phyloP scores from a whole-genome alignment of 805 yeast species.

The Saturnispora bothae region DNA sequence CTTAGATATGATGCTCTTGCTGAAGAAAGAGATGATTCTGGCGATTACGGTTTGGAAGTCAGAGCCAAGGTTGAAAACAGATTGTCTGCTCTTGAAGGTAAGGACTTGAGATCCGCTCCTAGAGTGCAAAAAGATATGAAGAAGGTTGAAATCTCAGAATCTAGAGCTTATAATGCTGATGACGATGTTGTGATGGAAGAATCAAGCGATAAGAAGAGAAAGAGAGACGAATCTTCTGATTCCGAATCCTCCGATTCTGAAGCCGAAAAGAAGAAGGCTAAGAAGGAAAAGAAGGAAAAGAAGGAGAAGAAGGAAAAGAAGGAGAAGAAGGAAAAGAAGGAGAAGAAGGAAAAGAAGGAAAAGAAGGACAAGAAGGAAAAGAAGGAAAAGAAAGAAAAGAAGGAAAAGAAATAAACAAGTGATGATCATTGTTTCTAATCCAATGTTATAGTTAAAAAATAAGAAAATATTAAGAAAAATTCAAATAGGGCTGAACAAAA shows the following conservation, averaged over 20 bases:
- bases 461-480: background rate
- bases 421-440: background rate
- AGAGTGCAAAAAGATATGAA: conserved; percentile 72
- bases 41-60: conserved; percentile 84
- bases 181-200: conserved; percentile 46
- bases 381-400: conserved; percentile 24
- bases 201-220: conserved; percentile 15
- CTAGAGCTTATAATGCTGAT: conserved; percentile 86
- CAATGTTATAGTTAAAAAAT: background rate
- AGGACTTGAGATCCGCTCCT: conserved; percentile 86
- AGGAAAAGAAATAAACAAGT: conserved; percentile 21
- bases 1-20: conserved; percentile 93
- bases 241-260: conserved; percentile 17
- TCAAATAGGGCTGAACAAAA: background rate
- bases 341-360: conserved; percentile 24
- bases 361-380: conserved; percentile 20
- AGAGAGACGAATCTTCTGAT: conserved; percentile 19
- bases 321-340: conserved; percentile 25
- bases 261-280: conserved; percentile 17
- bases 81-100: conserved; percentile 90
- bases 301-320: conserved; percentile 19
- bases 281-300: conserved; percentile 19
- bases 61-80: conserved; percentile 92
- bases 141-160: conserved; percentile 78
- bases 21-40: conserved; percentile 93